Base-by-base conservation (phyloP, 169 alveolate species). In the Eimeria zaria region DNA sequence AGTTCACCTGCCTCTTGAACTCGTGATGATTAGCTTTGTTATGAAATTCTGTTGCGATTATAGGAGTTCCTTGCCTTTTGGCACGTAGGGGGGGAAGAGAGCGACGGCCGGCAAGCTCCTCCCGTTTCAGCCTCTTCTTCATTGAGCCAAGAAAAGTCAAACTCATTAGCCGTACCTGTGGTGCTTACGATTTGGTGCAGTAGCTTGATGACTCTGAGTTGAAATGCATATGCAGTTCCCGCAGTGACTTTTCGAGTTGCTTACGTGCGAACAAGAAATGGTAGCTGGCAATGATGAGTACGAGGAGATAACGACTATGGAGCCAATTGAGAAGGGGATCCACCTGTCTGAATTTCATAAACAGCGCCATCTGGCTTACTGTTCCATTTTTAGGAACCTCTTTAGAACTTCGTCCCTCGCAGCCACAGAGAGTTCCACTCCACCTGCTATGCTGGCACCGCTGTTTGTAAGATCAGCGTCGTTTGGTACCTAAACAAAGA, bases 141-240 rank as follows among this genome's bases (percentile, higher is more conserved):
- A 22, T 87, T 53, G 51, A 87, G 64, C 93, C 93, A 87, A 62
- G 93, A 87, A 22, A 87, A 39, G 64, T 87, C 80, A 12, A 87
- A 18, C 24, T 62, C 60, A 22, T 16, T 87, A 30, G 64, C 81
- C n/a, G 55, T 22, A 33, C 62, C 60, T 33, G 93, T 60, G 12
- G 93, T 58, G 60, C 58, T 87, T n/a, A 58, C 93, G 81, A 60
- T 60, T 87, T 87, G 93, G 73, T 58, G 81, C 20, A 87, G 93
- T 30, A 87, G 64, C 30, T 62, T 87, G 93, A 87, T 41, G 1
- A 87, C 81, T 44, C 93, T 87, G 81, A 87, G 1, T 7, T 18
- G 4, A 30, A 39, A 36, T 6, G 41, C 62, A 46, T 67, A 48
- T 78, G 88, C n/a, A 78, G 27, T 46, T 48, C 30, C 62, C 67